These are phyloP conservation scores for Eutrema heterophyllum DNA, from an alignment of 345 rosid species.

Conservation along the genomic window DNA sequence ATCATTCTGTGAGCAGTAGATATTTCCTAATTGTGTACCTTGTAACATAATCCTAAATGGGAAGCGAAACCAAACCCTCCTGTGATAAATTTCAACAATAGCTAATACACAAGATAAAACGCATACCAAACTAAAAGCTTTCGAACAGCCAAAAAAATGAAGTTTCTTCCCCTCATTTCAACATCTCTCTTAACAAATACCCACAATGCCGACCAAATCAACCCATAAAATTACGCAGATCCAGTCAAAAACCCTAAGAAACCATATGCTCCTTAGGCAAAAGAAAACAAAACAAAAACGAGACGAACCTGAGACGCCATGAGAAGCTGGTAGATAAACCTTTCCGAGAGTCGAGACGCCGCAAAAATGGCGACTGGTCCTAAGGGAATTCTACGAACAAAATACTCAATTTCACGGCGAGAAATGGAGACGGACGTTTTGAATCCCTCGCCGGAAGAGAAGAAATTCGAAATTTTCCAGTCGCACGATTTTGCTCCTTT, in stretches of 20 bases:
- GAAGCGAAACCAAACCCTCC: not conserved
- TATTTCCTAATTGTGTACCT: no score
- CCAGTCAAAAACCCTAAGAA: constrained; percentile 17
- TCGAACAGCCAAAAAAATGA: not conserved
- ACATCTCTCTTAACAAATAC: not conserved
- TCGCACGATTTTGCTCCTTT: constrained; percentile 24
- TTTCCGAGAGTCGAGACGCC: not conserved
- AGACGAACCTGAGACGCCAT: constrained; percentile 31
- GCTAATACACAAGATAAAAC: not conserved
- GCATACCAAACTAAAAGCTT: constrained; percentile 1
- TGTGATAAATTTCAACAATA: no score
- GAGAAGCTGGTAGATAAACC: constrained; percentile 19
- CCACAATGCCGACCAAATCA: constrained; percentile 24
- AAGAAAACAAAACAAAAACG: not conserved
- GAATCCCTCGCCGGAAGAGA: constrained; percentile 26
- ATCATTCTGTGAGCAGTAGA: no score
- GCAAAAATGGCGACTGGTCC: not conserved
- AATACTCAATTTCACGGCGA: constrained; percentile 18
- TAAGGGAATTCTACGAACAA: not conserved
- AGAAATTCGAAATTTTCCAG: constrained; percentile 27
- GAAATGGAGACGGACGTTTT: constrained; percentile 7
- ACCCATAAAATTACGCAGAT: constrained; percentile 23
- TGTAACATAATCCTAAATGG: not conserved
- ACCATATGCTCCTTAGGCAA: not conserved
- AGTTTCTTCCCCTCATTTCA: not conserved